Evolutionary conservation across 768 basidiomycete genomes (phyloP).

Genomic region (Lyophyllum semitale): DNA sequence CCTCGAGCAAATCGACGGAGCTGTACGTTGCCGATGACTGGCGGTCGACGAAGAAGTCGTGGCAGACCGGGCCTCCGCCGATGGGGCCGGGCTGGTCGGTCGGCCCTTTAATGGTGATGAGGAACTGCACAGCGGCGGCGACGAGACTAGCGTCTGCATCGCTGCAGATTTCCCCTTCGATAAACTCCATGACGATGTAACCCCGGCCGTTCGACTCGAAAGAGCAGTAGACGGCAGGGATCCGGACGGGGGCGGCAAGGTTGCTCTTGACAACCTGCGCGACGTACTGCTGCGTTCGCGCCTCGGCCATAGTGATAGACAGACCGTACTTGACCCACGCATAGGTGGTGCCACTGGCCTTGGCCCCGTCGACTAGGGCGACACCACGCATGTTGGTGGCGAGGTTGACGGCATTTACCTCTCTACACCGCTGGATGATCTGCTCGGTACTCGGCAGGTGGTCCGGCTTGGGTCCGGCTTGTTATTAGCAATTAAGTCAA

Average conservation of each 20-base stretch:
- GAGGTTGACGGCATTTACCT: too few species aligned
- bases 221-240: background rate
- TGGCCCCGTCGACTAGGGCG: too few species aligned
- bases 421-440: too few species aligned
- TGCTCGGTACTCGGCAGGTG: too few species aligned
- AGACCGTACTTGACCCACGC: background rate
- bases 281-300: background rate
- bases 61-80: background rate
- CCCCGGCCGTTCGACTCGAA: background rate
- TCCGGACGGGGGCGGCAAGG: background rate
- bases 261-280: background rate
- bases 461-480: too few species aligned
- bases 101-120: background rate
- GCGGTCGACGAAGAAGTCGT: background rate
- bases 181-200: background rate
- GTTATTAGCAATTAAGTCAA: too few species aligned
- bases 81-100: background rate
- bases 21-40: background rate
- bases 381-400: too few species aligned
- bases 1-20: background rate
- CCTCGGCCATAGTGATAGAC: background rate
- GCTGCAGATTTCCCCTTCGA: background rate
- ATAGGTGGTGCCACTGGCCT: background rate
- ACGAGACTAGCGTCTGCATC: background rate
- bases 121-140: background rate